Evolutionary conservation across 1,139 yeast genomes (phyloP), one percentile per base, ranked within the genome.

Genomic region (Kodamaea sp.): DNA sequence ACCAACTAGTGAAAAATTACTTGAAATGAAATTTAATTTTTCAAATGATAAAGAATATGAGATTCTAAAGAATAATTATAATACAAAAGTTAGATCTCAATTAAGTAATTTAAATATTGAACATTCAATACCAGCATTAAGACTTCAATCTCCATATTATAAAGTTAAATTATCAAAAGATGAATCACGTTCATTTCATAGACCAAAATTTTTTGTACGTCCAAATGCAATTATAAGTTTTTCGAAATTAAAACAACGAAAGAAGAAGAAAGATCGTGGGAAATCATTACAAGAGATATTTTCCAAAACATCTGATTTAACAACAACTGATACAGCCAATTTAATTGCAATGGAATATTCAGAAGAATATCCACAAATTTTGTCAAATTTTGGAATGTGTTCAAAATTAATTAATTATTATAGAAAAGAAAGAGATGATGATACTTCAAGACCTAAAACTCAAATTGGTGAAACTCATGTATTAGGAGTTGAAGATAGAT

Each of bases 391-490:
- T 59, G 99, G 98, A 43, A 94, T 94, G 99, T 95, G 96, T 7
- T 84, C 92, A 28, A 92, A 92, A 57, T 67, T 94, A 45, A 85
- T 94, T 50, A 94, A 94, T 54, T 94, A 94, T 56, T 94, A 94
- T 60, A 73, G 98, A 48, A 90, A 92, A 57, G 81, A 79, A 46
- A 73, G 73, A 43, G 88, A 84, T 10, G 92, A 86, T 39, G 99
- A 94, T 57, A 77, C 79, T 6, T 73, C 85, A 5, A 78, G 98
- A 46, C 98, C 98, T 0, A 90, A 90, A 53, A 73, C 90, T 7
- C 79, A 88, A 1, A 73, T 89, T 32, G 99, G 99, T 37, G 99
- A 94, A 60, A 92, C 98, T 0, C 95, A 87, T 62, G 96, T 94
- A 2, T 69, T 94, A 31, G 97, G 97, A 11, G 88, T 87, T 2